A percentile compares a stretch with the other conserved stretches of the same genome.
Conservation (phyloP, 495 filamentous ascomycete genomes). For the Penicillium robsamsonii region DNA sequence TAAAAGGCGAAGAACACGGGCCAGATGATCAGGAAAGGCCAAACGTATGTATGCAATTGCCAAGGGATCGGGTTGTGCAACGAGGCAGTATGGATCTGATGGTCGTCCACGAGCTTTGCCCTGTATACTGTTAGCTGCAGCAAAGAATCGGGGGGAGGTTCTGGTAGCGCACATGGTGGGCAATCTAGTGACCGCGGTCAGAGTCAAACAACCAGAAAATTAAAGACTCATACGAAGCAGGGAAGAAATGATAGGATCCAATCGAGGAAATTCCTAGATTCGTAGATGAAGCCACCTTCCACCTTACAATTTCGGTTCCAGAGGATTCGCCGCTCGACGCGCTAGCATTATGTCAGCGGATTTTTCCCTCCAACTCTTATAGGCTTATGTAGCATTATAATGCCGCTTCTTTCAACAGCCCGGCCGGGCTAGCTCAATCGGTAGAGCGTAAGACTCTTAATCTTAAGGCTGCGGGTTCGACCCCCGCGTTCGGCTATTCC, state of each 20-base stretch:
- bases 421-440: conserved; percentile 57
- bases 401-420: not conserved
- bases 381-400: not conserved
- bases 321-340: conserved; percentile 36
- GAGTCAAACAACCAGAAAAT: conserved; percentile 28
- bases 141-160: conserved; percentile 5
- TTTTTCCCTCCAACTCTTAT: too few species aligned
- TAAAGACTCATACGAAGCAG: conserved; percentile 33
- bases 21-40: conserved; percentile 90
- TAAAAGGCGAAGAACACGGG: conserved; percentile 86
- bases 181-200: conserved; percentile 38
- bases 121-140: conserved; percentile 36
- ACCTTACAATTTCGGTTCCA: conserved; percentile 32
- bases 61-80: conserved; percentile 84
- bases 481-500: conserved; percentile 54
- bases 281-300: conserved; percentile 46
- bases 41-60: conserved; percentile 81
- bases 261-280: conserved; percentile 14
- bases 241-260: conserved; percentile 14
- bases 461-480: conserved; percentile 60
- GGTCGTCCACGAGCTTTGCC: conserved; percentile 81
- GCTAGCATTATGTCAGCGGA: conserved; percentile 13
- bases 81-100: conserved; percentile 83
- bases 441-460: conserved; percentile 63
- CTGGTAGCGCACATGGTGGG: conserved; percentile 38